Conservation (phyloP, 1,139 yeast genomes). For the Geotrichum bryndzae region DNA sequence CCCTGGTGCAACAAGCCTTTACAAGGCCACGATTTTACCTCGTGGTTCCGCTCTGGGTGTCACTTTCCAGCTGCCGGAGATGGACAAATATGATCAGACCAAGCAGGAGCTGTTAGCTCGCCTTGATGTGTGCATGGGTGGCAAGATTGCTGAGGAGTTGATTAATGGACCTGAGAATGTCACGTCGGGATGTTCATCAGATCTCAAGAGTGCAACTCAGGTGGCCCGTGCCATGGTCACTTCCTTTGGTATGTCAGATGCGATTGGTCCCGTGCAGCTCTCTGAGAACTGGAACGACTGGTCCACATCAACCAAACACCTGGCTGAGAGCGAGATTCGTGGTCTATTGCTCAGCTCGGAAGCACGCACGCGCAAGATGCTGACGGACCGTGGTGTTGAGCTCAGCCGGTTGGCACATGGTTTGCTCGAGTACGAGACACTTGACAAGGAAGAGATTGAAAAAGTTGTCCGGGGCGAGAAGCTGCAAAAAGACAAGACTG, state of each 20-base stretch:
- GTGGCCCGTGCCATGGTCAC: slow-evolving; percentile 97
- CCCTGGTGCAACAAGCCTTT: slow-evolving; percentile 91
- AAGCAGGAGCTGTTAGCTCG: slow-evolving; percentile 85
- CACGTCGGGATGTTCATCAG: slow-evolving; percentile 91
- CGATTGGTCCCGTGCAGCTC: slow-evolving; percentile 84
- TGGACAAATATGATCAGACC: slow-evolving; percentile 95
- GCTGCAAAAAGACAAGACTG: slow-evolving; percentile 59
- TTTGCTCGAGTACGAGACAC: slow-evolving; percentile 87
- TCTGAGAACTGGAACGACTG: slow-evolving; percentile 57
- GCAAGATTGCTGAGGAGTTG: slow-evolving; percentile 93
- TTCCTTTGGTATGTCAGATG: slow-evolving; percentile 91
- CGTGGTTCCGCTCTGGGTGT: slow-evolving; percentile 95
- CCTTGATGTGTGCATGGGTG: slow-evolving; percentile 97
- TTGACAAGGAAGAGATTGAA: slow-evolving; percentile 87
- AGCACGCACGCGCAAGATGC: slow-evolving; percentile 64
- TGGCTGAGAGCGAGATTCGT: slow-evolving; percentile 90
- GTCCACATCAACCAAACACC: slow-evolving; percentile 81
- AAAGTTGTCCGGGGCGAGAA: slow-evolving; percentile 73
- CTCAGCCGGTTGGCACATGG: slow-evolving; percentile 88
- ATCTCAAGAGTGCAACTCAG: slow-evolving; percentile 79
- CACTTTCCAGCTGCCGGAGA: slow-evolving; percentile 94
- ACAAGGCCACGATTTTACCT: slow-evolving; percentile 94
- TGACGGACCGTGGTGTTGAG: slow-evolving; percentile 48
- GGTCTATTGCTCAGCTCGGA: slow-evolving; percentile 69
- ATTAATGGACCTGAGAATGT: slow-evolving; percentile 87